A percentile compares a stretch with the other conserved stretches of the same genome.
Evolutionary conservation across 768 basidiomycete genomes (phyloP).

Genomic region (Daedalea quercina): DNA sequence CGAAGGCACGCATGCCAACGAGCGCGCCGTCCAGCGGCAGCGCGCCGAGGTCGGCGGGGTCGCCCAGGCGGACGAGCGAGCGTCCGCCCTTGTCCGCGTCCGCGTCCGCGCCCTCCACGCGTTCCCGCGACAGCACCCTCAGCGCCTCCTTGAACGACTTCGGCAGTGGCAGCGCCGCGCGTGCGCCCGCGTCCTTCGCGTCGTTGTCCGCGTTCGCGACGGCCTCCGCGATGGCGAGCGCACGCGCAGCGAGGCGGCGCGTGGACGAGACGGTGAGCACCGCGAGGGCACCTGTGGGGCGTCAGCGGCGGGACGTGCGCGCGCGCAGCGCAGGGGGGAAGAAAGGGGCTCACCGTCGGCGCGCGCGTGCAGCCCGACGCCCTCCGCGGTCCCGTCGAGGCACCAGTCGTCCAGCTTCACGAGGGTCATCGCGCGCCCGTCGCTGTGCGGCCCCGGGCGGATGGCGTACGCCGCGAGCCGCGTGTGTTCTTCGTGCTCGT

Average conservation of each 20-base stretch:
- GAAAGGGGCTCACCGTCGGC: constrained; percentile 41
- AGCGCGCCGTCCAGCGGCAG: constrained; percentile 23
- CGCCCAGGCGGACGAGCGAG: constrained; percentile 27
- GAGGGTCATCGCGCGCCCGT: constrained; percentile 31
- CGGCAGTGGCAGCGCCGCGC: constrained; percentile 38
- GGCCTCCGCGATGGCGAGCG: constrained; percentile 25
- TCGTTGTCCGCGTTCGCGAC: constrained; percentile 12
- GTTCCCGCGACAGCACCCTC: constrained; percentile 43
- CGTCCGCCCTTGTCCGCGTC: too few relatives aligned
- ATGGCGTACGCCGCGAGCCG: constrained; percentile 36
- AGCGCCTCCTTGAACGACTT: constrained; percentile 55
- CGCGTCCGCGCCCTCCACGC: constrained; percentile 22
- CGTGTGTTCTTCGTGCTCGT: constrained; percentile 28
- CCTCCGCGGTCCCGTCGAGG: constrained; percentile 39
- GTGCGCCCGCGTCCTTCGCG: constrained; percentile 24
- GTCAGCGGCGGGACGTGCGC: neutral
- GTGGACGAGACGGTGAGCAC: constrained; percentile 37
- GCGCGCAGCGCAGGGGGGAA: neutral
- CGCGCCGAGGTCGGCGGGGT: constrained; percentile 28
- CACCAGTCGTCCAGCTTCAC: constrained; percentile 49
- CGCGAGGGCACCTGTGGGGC: constrained; percentile 25
- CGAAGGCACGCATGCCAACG: constrained; percentile 17
- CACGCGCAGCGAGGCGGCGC: constrained; percentile 39
- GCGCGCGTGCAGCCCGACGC: constrained; percentile 39
- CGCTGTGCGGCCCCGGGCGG: constrained; percentile 17